phyloP scores from a whole-genome alignment of 2,329 filamentous ascomycete genomes.

The Cryphonectria parasitica region DNA sequence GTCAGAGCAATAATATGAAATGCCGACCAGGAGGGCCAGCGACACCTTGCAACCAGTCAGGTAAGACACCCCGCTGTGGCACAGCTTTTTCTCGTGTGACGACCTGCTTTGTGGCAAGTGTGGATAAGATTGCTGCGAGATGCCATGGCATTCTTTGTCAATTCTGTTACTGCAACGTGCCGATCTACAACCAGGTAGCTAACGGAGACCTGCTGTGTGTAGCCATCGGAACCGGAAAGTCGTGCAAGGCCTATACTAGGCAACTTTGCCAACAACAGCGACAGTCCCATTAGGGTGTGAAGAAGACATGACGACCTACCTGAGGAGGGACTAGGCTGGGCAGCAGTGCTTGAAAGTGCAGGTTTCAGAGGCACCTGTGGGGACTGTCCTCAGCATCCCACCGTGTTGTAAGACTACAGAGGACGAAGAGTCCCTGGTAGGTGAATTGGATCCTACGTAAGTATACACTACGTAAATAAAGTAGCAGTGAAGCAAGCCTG shows the following conservation, averaged over 20 bases:
- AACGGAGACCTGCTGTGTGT: background rate
- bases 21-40: background rate
- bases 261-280: background rate
- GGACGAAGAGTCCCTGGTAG: background rate
- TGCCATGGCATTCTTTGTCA: background rate
- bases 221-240: background rate
- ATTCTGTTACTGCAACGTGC: background rate
- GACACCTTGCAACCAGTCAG: background rate
- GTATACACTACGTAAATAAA: too few relatives aligned
- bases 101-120: background rate
- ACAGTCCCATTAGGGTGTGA: background rate
- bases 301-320: background rate
- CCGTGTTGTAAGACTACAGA: background rate
- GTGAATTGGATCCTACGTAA: background rate
- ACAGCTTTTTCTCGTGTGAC: background rate
- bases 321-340: background rate
- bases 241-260: background rate
- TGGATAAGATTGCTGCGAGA: background rate
- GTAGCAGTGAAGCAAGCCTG: background rate
- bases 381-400: background rate
- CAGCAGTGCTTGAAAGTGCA: constrained; percentile 1
- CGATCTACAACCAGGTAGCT: background rate
- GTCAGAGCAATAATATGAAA: background rate
- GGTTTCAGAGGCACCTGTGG: background rate
- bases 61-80: background rate